These are phyloP conservation scores for Fraxinus nigra DNA, from an alignment of 305 asterid species.

Conservation along the genomic window DNA sequence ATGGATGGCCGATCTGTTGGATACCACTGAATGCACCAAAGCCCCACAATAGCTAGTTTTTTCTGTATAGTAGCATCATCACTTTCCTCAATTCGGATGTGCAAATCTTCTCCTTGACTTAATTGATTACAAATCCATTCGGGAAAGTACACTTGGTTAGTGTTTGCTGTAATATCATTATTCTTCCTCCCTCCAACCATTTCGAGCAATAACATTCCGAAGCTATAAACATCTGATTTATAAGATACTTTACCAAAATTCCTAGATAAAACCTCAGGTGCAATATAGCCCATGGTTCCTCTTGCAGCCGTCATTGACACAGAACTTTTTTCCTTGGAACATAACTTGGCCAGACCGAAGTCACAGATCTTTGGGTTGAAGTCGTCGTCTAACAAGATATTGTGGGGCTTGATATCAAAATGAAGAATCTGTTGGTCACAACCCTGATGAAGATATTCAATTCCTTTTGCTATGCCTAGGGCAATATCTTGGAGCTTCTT, in stretches of 20 bases:
- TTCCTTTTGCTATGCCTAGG: conserved; percentile 39
- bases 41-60: conserved; percentile 40
- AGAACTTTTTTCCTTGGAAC: conserved; percentile 34
- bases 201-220: conserved; percentile 54
- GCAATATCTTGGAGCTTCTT: conserved; percentile 33
- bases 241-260: conserved; percentile 38
- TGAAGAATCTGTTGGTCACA: conserved; percentile 38
- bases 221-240: conserved; percentile 58
- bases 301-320: conserved; percentile 39
- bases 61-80: conserved; percentile 29
- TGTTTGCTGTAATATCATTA: background rate
- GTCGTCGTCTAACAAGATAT: conserved; percentile 43
- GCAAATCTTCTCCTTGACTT: conserved; percentile 35
- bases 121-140: conserved; percentile 39
- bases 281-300: conserved; percentile 41
- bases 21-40: conserved; percentile 62
- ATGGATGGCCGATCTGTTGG: conserved; percentile 52
- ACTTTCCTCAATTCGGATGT: conserved; percentile 33
- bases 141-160: conserved; percentile 33
- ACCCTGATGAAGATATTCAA: conserved; percentile 40
- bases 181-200: conserved; percentile 45
- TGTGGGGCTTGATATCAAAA: conserved; percentile 44
- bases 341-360: conserved; percentile 45
- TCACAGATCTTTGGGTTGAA: conserved; percentile 48
- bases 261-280: conserved; percentile 45